Evolutionary conservation across 148 eudicot species (phyloP).

Genomic region (Vaccinium corymbosum): DNA sequence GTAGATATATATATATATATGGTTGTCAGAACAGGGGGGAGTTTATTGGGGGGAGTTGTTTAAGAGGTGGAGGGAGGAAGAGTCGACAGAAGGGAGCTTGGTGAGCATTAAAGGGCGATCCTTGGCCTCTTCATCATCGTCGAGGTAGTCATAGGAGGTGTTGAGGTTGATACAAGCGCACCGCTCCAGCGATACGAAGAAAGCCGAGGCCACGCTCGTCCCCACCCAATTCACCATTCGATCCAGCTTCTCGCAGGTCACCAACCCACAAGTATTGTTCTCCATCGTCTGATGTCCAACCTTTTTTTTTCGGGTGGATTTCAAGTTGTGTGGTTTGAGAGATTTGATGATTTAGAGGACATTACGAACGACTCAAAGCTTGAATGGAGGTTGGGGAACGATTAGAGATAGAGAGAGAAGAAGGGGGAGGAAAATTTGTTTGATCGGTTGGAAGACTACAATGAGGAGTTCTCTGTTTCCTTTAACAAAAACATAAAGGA

Average conservation of each 20-base stretch:
- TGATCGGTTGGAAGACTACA: not conserved
- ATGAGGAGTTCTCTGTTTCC: not conserved
- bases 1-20: not conserved
- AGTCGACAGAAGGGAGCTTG: not conserved
- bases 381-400: not conserved
- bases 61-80: not conserved
- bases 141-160: constrained; percentile 21
- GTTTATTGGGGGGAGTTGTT: not conserved
- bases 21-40: constrained; percentile 2
- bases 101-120: constrained; percentile 21
- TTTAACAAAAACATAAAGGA: too few species aligned
- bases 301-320: not conserved
- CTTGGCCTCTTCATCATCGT: constrained; percentile 17
- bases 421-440: not conserved
- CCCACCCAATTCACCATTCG: constrained; percentile 33
- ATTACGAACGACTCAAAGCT: not conserved
- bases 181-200: constrained; percentile 31
- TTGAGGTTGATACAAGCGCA: constrained; percentile 35
- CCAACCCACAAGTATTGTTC: not conserved
- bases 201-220: constrained; percentile 25
- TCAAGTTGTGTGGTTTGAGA: not conserved
- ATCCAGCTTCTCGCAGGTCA: constrained; percentile 25
- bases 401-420: not conserved
- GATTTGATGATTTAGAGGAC: not conserved
- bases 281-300: constrained; percentile 1